phyloP scores from a whole-genome alignment of 257 asterid species.

The Penstemon eatonii region DNA sequence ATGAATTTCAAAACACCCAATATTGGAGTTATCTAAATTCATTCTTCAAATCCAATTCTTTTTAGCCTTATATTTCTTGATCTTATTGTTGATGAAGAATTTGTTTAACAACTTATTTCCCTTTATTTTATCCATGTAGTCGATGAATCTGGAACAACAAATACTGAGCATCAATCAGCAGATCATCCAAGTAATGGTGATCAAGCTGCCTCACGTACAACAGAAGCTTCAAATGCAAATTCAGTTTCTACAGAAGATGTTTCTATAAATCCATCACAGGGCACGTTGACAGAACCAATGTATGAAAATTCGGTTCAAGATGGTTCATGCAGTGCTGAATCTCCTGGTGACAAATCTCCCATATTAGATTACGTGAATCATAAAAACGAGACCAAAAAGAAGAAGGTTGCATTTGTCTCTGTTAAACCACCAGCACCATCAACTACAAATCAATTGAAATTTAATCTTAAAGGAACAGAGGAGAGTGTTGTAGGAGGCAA shows the following conservation, averaged over 20 bases:
- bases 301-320: conserved; percentile 19
- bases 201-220: conserved; percentile 23
- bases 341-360: conserved; percentile 25
- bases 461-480: conserved; percentile 28
- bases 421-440: conserved; percentile 48
- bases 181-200: conserved; percentile 10
- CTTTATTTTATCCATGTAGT: conserved; percentile 32
- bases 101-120: conserved; percentile 7
- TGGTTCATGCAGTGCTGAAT: conserved; percentile 4
- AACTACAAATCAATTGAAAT: conserved; percentile 30
- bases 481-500: conserved; percentile 35
- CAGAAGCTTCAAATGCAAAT: conserved; percentile 24
- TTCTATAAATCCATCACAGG: conserved; percentile 10
- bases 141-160: conserved; percentile 36
- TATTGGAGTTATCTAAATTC: too few species aligned
- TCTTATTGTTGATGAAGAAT: background rate
- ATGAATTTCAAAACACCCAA: too few species aligned
- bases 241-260: conserved; percentile 19
- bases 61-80: background rate
- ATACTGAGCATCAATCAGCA: conserved; percentile 26
- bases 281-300: background rate
- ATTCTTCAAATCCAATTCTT: too few species aligned
- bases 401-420: conserved; percentile 69
- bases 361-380: conserved; percentile 27
- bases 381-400: conserved; percentile 35